Percentiles rank a stretch among this genome's conserved stretches.
phyloP scores from a whole-genome alignment of 805 yeast species.

The Wickerhamomyces tratensis region DNA sequence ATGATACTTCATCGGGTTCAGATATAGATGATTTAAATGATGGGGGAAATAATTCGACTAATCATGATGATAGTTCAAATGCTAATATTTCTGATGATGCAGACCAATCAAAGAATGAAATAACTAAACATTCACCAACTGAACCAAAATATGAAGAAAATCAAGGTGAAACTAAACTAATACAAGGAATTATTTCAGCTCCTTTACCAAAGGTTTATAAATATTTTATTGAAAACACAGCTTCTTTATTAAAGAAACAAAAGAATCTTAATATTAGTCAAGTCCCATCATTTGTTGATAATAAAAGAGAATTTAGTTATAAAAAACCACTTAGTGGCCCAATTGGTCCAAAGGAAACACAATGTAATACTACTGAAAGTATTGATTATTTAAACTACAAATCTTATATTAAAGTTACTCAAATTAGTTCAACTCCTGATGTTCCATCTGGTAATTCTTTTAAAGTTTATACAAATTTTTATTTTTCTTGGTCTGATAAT shows the following conservation, averaged over 20 bases:
- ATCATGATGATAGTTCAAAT: conserved; percentile 1
- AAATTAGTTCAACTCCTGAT: conserved; percentile 63
- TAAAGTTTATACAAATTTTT: conserved; percentile 46
- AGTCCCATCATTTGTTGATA: conserved; percentile 28
- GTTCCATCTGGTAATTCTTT: conserved; percentile 75
- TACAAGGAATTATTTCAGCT: conserved; percentile 43
- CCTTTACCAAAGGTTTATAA: conserved; percentile 56
- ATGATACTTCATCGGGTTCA: neutral
- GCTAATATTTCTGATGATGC: conserved; percentile 1
- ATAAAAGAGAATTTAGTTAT: conserved; percentile 43
- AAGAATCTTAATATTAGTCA: conserved; percentile 53
- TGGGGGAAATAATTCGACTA: conserved; percentile 1
- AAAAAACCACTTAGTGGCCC: conserved; percentile 56
- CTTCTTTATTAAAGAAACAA: conserved; percentile 38
- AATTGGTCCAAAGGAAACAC: conserved; percentile 72
- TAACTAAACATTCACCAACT: conserved; percentile 41
- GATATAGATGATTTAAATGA: conserved; percentile 2
- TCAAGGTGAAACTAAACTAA: conserved; percentile 43
- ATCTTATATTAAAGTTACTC: conserved; percentile 37
- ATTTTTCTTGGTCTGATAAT: conserved; percentile 52
- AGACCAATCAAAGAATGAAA: conserved; percentile 20
- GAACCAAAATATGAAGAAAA: conserved; percentile 30
- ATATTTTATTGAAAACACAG: conserved; percentile 51
- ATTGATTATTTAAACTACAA: conserved; percentile 43
- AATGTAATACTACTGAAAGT: conserved; percentile 52